Evolutionary conservation across 192 early-diverging fungal genomes (phyloP), one percentile per base, ranked within the genome.

Genomic region (Backusella tarrabulga): DNA sequence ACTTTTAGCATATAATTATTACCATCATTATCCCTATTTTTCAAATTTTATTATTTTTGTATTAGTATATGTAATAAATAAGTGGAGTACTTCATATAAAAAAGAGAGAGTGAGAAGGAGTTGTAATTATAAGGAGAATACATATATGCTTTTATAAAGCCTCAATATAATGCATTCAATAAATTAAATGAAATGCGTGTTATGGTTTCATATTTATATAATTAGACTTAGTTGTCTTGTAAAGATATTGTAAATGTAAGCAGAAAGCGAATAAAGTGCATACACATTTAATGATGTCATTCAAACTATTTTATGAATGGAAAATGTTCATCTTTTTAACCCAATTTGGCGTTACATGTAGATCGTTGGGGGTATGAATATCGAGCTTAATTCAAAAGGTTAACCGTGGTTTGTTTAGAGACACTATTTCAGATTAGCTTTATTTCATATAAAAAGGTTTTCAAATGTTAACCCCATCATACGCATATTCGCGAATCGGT

Each of bases 31-130:
- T 50, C 19, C 17, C 17, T 50, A 50, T n/a, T 6, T 19, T 50
- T 19, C 46, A 50, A 50, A 15, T 14, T 17, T 17, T 44, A 50
- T 50, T 5, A 50, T n/a, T 50, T 9, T 50, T 50, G 19, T 50
- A n/a, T n/a, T 50, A 44, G 21, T 56, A 56, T 56, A 56, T 56
- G n/a, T 63, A 63, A 63, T 63, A 63, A 63, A 63, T 29, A 63
- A 63, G 14, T 23, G 21, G 56, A 29, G 56, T 63, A 14, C 26
- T 14, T 29, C 26, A 23, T 63, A 63, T 54, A 40, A 40, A 40
- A 40, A 40, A 40, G 1, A 38, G 38, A 11, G 38, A 40, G 38
- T 11, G 38, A 40, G 38, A 29, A 63, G 56, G 56, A 63, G 56
- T 63, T 29, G 26, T 3, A 29, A 63, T 26, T 12, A 21, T 60